Percentiles rank a stretch among this genome's conserved stretches.
Conservation (phyloP, 2,329 filamentous ascomycete genomes). For the Ophiostoma novo-ulmi region DNA sequence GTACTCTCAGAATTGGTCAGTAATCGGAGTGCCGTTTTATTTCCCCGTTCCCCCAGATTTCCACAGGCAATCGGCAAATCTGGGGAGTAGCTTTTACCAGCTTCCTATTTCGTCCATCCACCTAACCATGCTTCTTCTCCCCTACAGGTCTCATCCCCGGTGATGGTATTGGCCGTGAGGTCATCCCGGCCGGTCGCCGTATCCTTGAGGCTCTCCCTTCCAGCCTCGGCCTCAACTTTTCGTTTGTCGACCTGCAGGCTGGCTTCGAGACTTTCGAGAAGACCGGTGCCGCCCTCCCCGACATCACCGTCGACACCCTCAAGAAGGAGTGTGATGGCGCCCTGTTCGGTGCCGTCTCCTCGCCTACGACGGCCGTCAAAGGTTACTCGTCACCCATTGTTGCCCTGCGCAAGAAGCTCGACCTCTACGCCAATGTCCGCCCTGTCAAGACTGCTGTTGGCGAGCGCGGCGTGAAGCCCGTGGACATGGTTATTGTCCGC, state of each 20-base stretch:
- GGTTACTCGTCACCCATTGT: slow-evolving; percentile 97
- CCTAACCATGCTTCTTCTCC: slow-evolving; percentile 6
- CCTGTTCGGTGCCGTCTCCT: slow-evolving; percentile 92
- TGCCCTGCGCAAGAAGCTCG: slow-evolving; percentile 87
- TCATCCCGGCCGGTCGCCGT: slow-evolving; percentile 89
- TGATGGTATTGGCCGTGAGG: slow-evolving; percentile 96
- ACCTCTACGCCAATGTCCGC: slow-evolving; percentile 95
- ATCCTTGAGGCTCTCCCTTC: slow-evolving; percentile 87
- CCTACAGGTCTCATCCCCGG: slow-evolving; percentile 85
- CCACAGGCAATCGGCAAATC: neutral
- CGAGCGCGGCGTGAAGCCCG: slow-evolving; percentile 58
- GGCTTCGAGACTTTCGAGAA: slow-evolving; percentile 91
- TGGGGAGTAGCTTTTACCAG: neutral
- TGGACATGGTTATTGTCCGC: slow-evolving; percentile 96
- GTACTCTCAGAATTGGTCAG: slow-evolving; percentile 62
- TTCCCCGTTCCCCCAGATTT: neutral
- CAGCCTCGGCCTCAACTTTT: slow-evolving; percentile 90
- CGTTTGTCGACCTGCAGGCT: slow-evolving; percentile 86
- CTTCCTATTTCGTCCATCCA: neutral
- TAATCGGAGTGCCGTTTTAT: neutral
- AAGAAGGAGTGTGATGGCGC: slow-evolving; percentile 91
- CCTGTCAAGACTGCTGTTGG: slow-evolving; percentile 80
- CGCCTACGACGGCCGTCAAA: slow-evolving; percentile 80
- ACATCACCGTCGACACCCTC: slow-evolving; percentile 83
- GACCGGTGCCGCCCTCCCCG: slow-evolving; percentile 81